phyloP scores from a whole-genome alignment of 352 stramenopile genomes.

The Phytophthora vignae region DNA sequence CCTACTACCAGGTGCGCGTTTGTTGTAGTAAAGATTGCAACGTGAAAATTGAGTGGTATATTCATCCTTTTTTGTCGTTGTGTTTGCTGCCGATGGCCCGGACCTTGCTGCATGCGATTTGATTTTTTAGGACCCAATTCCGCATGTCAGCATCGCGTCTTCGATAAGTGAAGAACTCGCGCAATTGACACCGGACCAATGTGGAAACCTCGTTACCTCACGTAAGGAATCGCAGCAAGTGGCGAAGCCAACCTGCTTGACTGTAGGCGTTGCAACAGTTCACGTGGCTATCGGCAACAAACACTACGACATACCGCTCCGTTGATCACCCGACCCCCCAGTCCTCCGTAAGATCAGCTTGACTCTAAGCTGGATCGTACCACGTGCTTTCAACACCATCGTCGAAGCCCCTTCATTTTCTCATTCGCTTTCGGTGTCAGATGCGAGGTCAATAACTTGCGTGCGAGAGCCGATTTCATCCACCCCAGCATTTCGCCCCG shows the following conservation, averaged over 20 bases:
- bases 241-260: conserved; percentile 26
- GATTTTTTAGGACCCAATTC: conserved; percentile 68
- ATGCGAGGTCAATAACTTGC: conserved; percentile 60
- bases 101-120: conserved; percentile 9
- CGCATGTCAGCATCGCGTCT: conserved; percentile 84
- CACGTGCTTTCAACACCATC: background rate
- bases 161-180: conserved; percentile 59
- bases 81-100: conserved; percentile 57
- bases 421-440: conserved; percentile 61
- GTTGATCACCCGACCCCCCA: conserved; percentile 33
- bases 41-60: conserved; percentile 26
- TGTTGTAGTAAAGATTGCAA: background rate
- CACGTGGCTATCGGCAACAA: conserved; percentile 87
- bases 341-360: conserved; percentile 4
- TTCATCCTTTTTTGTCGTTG: conserved; percentile 39
- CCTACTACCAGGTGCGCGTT: conserved; percentile 71
- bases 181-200: conserved; percentile 51
- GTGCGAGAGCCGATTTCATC: conserved; percentile 21
- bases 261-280: conserved; percentile 42
- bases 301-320: conserved; percentile 75
- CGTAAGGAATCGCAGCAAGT: conserved; percentile 28
- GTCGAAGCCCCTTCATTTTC: conserved; percentile 2
- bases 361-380: conserved; percentile 1
- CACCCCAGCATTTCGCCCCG: conserved; percentile 12
- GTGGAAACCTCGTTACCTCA: conserved; percentile 29